These are phyloP conservation scores for Coffea eugenioides DNA, from an alignment of 257 asterid species.

Conservation along the genomic window DNA sequence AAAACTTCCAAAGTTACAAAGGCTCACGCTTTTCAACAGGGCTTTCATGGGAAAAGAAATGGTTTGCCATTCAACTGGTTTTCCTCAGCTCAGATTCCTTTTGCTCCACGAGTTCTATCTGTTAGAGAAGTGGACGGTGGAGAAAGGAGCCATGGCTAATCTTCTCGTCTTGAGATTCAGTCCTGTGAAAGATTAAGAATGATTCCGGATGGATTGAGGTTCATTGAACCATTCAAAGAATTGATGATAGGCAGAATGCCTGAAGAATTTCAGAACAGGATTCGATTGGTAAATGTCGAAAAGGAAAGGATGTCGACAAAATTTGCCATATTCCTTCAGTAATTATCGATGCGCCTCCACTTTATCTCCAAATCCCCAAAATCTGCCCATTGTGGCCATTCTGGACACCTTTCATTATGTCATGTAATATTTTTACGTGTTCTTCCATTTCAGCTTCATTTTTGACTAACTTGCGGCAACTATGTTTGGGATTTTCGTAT, in stretches of 20 bases:
- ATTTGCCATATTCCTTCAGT: background rate
- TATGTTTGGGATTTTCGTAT: too few relatives aligned
- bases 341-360: too few relatives aligned
- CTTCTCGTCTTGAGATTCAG: background rate
- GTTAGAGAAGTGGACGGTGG: conserved; percentile 12
- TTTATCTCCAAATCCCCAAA: too few relatives aligned
- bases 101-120: background rate
- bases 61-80: conserved; percentile 1
- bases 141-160: conserved; percentile 17
- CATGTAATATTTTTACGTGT: too few relatives aligned
- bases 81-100: conserved; percentile 15
- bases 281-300: background rate
- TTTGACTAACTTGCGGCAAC: too few relatives aligned
- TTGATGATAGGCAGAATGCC: background rate
- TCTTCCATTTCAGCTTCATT: too few relatives aligned
- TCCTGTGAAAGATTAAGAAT: background rate
- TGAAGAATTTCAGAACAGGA: background rate
- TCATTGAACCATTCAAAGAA: background rate
- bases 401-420: too few relatives aligned
- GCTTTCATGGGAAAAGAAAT: conserved; percentile 7
- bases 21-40: too few relatives aligned
- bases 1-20: too few relatives aligned
- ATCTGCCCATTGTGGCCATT: too few relatives aligned
- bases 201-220: conserved; percentile 1
- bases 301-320: conserved; percentile 2